These are phyloP conservation scores for Exophiala viscosa DNA, from an alignment of 2,329 filamentous ascomycete genomes.

Conservation along the genomic window DNA sequence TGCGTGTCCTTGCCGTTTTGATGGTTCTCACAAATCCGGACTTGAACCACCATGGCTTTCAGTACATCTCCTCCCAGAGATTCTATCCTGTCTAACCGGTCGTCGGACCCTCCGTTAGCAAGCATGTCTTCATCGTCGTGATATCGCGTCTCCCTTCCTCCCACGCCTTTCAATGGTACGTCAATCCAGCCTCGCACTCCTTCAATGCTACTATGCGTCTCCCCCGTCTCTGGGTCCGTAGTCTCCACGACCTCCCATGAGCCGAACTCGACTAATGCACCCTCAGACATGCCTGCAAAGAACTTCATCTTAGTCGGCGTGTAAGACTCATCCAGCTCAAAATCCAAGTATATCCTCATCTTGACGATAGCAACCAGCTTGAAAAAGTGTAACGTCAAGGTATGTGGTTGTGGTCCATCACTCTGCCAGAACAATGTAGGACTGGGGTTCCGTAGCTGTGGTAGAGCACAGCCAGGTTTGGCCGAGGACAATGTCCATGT, in stretches of 20 bases:
- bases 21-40: conserved; percentile 91
- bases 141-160: conserved; percentile 38
- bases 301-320: conserved; percentile 91
- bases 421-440: conserved; percentile 62
- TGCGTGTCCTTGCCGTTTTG: conserved; percentile 99
- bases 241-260: conserved; percentile 75
- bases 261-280: conserved; percentile 85
- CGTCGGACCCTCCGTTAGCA: conserved; percentile 15
- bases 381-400: conserved; percentile 61
- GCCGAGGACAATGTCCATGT: conserved; percentile 62
- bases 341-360: conserved; percentile 67
- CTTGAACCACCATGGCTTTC: conserved; percentile 83
- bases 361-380: conserved; percentile 51
- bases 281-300: conserved; percentile 82
- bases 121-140: conserved; percentile 20
- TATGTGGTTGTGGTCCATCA: conserved; percentile 63
- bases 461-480: conserved; percentile 60
- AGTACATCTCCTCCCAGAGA: conserved; percentile 64
- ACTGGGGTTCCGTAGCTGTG: conserved; percentile 57
- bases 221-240: conserved; percentile 25
- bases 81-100: neutral
- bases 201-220: conserved; percentile 26
- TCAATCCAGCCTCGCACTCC: conserved; percentile 75
- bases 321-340: conserved; percentile 89
- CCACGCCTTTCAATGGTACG: conserved; percentile 66